Conservation (phyloP, 192 early-diverging fungal species). For the Mortierella alpina region DNA sequence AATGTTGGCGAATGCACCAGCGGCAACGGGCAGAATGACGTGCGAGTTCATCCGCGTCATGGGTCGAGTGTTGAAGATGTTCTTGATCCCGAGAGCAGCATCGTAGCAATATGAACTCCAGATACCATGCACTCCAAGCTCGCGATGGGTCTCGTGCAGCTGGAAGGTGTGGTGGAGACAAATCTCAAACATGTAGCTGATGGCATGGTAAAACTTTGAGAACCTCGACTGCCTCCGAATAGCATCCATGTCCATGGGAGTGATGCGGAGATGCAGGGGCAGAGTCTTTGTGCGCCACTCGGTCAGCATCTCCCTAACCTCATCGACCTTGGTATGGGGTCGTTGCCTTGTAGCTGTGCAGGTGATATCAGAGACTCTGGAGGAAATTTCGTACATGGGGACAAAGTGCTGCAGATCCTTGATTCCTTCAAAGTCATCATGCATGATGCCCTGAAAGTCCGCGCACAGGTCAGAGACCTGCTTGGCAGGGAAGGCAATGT, state of each 20-base stretch:
- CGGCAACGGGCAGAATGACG: constrained; percentile 44
- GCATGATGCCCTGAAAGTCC: constrained; percentile 21
- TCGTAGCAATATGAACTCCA: constrained; percentile 46
- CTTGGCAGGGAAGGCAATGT: constrained; percentile 30
- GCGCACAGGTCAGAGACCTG: constrained; percentile 9
- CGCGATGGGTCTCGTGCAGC: constrained; percentile 36
- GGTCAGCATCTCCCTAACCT: constrained; percentile 19
- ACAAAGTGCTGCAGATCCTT: constrained; percentile 33
- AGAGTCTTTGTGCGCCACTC: constrained; percentile 38
- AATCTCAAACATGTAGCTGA: constrained; percentile 50
- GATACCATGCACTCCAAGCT: constrained; percentile 32
- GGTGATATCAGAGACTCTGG: constrained; percentile 39
- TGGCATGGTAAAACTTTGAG: constrained; percentile 45
- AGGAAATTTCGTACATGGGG: constrained; percentile 44
- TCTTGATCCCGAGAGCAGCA: constrained; percentile 38
- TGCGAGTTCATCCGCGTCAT: constrained; percentile 50
- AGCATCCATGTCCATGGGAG: constrained; percentile 21
- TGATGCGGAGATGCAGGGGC: constrained; percentile 27
- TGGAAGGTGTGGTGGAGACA: constrained; percentile 50
- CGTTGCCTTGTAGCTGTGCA: constrained; percentile 43
- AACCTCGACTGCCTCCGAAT: constrained; percentile 36
- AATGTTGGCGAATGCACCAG: constrained; percentile 45
- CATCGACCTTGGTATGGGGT: constrained; percentile 44
- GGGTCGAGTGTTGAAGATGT: constrained; percentile 39
- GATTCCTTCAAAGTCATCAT: constrained; percentile 50